These are phyloP conservation scores for Monilinia polystroma DNA, from an alignment of 2,329 filamentous ascomycete genomes.

Conservation along the genomic window DNA sequence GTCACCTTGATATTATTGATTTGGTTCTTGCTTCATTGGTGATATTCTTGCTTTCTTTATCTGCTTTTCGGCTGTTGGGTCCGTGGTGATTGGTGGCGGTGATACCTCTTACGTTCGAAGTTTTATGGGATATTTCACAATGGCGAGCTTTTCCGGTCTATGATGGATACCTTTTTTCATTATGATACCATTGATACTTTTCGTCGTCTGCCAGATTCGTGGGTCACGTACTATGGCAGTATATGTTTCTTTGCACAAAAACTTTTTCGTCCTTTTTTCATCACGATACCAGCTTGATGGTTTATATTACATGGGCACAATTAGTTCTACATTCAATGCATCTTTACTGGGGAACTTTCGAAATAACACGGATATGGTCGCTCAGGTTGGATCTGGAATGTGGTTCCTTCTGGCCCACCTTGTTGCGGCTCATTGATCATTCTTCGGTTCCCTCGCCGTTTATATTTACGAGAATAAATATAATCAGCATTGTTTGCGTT, in stretches of 20 bases:
- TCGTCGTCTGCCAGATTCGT: neutral
- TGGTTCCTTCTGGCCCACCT: neutral
- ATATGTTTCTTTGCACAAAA: neutral
- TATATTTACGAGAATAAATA: neutral
- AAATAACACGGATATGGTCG: neutral
- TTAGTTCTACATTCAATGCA: slow-evolving; percentile 4
- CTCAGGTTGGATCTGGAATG: neutral
- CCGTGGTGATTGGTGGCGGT: neutral
- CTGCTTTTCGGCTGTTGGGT: neutral
- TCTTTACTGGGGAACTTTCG: neutral
- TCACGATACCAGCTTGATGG: neutral
- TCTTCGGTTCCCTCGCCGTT: neutral
- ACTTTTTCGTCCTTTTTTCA: neutral
- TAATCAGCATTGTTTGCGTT: neutral
- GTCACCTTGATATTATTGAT: slow-evolving; percentile 4
- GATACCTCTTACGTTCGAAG: neutral
- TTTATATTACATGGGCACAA: slow-evolving; percentile 7
- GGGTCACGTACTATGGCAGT: neutral
- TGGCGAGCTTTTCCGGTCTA: neutral
- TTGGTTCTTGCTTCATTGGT: slow-evolving; percentile 3
- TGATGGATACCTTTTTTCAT: neutral
- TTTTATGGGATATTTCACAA: neutral
- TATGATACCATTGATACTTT: neutral
- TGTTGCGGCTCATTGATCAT: neutral
- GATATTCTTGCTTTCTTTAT: neutral